phyloP scores from a whole-genome alignment of 2,329 filamentous ascomycete genomes.

The Paramyrothecium roridum region DNA sequence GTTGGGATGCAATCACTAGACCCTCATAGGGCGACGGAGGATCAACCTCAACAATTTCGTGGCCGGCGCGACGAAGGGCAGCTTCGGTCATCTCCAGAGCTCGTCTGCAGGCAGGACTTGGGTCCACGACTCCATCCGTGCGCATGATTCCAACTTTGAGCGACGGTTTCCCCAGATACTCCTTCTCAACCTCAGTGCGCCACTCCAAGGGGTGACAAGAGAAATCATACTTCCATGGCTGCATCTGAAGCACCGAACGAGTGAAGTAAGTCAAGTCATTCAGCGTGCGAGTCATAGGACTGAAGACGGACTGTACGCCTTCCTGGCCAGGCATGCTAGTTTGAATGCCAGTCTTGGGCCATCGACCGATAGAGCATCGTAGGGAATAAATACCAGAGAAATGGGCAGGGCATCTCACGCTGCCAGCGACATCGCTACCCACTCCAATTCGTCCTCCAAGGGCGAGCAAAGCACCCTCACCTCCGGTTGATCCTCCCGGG shows the following conservation, averaged over 20 bases:
- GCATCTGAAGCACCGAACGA: slow-evolving; percentile 70
- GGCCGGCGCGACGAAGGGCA: slow-evolving; percentile 68
- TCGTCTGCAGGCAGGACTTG: slow-evolving; percentile 77
- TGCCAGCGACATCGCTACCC: slow-evolving; percentile 87
- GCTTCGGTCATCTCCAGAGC: slow-evolving; percentile 69
- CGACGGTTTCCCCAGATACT: slow-evolving; percentile 57
- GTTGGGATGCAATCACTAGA: slow-evolving; percentile 71
- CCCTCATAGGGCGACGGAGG: slow-evolving; percentile 73
- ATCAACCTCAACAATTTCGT: slow-evolving; percentile 64
- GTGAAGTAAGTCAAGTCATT: slow-evolving; percentile 84
- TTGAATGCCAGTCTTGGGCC: slow-evolving; percentile 79
- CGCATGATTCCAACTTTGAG: slow-evolving; percentile 74
- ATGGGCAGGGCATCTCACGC: slow-evolving; percentile 81
- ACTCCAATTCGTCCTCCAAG: slow-evolving; percentile 83
- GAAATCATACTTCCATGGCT: slow-evolving; percentile 87
- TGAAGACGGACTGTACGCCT: slow-evolving; percentile 83
- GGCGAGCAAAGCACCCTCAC: slow-evolving; percentile 78
- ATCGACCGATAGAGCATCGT: slow-evolving; percentile 82
- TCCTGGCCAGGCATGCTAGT: slow-evolving; percentile 94
- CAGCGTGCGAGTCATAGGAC: slow-evolving; percentile 85
- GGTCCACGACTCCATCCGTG: slow-evolving; percentile 80
- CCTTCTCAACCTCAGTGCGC: slow-evolving; percentile 59
- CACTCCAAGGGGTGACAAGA: slow-evolving; percentile 82
- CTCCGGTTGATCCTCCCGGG: slow-evolving; percentile 85
- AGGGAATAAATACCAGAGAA: slow-evolving; percentile 88